Evolutionary conservation across 2,329 filamentous ascomycete genomes (phyloP).

Genomic region (Colletotrichum sp.): DNA sequence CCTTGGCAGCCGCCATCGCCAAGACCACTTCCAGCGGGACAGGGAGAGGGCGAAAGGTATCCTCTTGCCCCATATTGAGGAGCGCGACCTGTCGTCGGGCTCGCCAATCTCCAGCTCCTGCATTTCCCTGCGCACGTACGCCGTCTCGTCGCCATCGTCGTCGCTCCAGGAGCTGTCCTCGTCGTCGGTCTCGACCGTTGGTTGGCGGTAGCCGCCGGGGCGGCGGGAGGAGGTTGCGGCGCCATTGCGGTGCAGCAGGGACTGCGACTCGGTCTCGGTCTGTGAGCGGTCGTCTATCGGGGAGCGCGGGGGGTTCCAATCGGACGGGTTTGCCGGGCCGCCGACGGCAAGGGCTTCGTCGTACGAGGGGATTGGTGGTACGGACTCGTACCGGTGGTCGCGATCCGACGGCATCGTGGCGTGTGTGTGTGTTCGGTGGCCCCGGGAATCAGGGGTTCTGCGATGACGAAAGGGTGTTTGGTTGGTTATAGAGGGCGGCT

Average conservation of each 20-base stretch:
- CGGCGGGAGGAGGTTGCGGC: constrained; percentile 46
- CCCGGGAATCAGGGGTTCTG: not conserved
- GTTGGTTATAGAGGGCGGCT: not conserved
- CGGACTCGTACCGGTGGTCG: constrained; percentile 39
- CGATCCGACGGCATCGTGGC: constrained; percentile 20
- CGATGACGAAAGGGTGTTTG: not conserved
- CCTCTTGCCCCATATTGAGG: constrained; percentile 59
- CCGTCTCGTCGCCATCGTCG: constrained; percentile 57
- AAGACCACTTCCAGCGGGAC: constrained; percentile 60
- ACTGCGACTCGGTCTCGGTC: constrained; percentile 78
- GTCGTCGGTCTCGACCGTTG: constrained; percentile 80
- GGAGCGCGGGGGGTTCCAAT: constrained; percentile 34
- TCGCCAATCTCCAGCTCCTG: constrained; percentile 90
- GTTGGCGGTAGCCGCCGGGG: constrained; percentile 72
- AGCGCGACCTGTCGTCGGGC: constrained; percentile 48
- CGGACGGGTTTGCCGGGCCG: constrained; percentile 34
- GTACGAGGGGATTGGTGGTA: constrained; percentile 43
- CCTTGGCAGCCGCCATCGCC: constrained; percentile 57
- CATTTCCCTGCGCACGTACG: constrained; percentile 79
- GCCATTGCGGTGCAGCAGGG: constrained; percentile 63
- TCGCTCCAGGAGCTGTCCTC: constrained; percentile 63
- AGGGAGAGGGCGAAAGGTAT: constrained; percentile 59
- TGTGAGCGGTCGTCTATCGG: constrained; percentile 63
- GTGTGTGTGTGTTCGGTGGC: not conserved
- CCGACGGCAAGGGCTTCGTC: constrained; percentile 44